Evolutionary conservation across 2,329 filamentous ascomycete species (phyloP).

Genomic region (Leptodontidium sp.): DNA sequence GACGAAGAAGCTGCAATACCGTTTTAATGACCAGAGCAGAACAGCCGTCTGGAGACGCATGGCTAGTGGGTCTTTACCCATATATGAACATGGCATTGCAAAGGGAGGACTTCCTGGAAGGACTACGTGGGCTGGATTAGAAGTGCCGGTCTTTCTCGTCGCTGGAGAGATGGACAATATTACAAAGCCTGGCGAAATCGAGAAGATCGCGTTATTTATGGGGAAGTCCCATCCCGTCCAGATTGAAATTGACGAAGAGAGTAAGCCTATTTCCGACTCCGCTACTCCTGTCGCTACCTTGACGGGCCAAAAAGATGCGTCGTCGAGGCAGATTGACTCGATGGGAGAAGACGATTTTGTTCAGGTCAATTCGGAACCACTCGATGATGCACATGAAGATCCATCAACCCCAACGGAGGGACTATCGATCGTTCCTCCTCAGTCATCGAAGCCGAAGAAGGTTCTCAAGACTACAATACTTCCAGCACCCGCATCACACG

Average conservation of each 20-base stretch:
- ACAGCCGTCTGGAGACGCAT: constrained; percentile 86
- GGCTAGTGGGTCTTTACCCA: constrained; percentile 74
- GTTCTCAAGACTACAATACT: constrained; percentile 75
- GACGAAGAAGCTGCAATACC: constrained; percentile 71
- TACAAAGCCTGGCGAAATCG: constrained; percentile 75
- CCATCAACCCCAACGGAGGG: constrained; percentile 57
- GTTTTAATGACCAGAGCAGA: constrained; percentile 83
- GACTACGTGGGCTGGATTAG: constrained; percentile 75
- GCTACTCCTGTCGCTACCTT: constrained; percentile 56
- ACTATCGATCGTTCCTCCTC: constrained; percentile 53
- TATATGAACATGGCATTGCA: constrained; percentile 60
- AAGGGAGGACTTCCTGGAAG: constrained; percentile 73
- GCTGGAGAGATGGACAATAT: constrained; percentile 80
- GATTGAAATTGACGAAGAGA: constrained; percentile 42
- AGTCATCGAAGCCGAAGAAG: constrained; percentile 57
- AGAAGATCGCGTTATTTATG: constrained; percentile 66
- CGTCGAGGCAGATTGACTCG: constrained; percentile 47
- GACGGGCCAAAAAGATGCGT: constrained; percentile 43
- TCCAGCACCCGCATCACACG: constrained; percentile 81
- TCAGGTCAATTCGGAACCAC: constrained; percentile 42
- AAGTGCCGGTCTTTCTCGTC: constrained; percentile 79
- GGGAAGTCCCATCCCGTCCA: constrained; percentile 39
- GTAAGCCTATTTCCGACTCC: constrained; percentile 55
- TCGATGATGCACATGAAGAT: constrained; percentile 53
- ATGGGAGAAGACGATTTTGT: constrained; percentile 52